Evolutionary conservation across 768 basidiomycete genomes (phyloP).

Genomic region (Clavaria fumosa): DNA sequence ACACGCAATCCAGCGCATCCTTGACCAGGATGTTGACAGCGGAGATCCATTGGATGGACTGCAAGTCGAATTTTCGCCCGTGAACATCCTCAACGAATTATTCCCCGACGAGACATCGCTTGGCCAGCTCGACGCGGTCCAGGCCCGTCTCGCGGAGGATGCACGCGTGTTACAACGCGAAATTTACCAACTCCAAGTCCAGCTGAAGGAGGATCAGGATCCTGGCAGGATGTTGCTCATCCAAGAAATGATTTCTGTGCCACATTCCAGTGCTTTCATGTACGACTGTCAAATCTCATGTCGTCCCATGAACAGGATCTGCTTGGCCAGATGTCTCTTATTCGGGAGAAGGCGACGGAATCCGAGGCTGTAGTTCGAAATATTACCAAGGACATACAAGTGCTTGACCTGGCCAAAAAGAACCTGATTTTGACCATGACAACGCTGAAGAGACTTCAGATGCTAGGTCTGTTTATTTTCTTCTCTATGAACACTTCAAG

Average conservation of each 20-base stretch:
- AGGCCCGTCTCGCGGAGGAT: constrained; percentile 48
- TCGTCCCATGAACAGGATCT: constrained; percentile 46
- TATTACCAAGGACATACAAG: constrained; percentile 94
- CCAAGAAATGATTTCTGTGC: constrained; percentile 91
- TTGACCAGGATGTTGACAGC: constrained; percentile 30
- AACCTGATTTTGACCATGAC: constrained; percentile 87
- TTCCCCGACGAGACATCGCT: constrained; percentile 78
- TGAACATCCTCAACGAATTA: constrained; percentile 46
- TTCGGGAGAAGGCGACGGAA: constrained; percentile 92
- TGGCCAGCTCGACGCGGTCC: constrained; percentile 53
- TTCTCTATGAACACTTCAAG: background rate
- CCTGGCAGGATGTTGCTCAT: constrained; percentile 81
- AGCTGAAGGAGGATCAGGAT: constrained; percentile 66
- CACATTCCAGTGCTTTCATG: background rate
- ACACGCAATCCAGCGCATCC: constrained; percentile 53
- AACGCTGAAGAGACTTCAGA: constrained; percentile 76
- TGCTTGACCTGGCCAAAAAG: constrained; percentile 84
- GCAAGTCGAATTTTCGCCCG: constrained; percentile 39
- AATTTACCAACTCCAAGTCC: constrained; percentile 48
- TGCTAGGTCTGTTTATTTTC: constrained; percentile 55
- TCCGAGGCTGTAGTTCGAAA: constrained; percentile 91
- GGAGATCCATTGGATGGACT: constrained; percentile 44
- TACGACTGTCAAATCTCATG: constrained; percentile 6
- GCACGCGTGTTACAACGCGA: constrained; percentile 58
- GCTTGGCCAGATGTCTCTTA: constrained; percentile 87